Base-by-base conservation (phyloP, 257 asterid species). In the Solanum chmielewskii region DNA sequence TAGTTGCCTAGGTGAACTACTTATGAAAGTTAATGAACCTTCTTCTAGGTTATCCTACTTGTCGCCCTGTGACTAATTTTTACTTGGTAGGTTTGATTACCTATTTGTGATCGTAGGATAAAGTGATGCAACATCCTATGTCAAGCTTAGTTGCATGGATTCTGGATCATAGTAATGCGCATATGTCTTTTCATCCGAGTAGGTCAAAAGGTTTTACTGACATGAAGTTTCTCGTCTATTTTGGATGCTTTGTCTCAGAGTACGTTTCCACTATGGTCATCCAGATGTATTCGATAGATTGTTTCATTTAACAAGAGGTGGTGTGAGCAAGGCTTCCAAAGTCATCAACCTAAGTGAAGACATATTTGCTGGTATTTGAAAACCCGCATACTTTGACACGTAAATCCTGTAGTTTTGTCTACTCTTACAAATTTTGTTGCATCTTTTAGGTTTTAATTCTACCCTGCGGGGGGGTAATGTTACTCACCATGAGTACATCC, bases 181-280 rank as follows among this genome's bases (percentile, higher is more conserved):
- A 42, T 41, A 12, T 76, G 35, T 13, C 59, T 76, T 75, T 76
- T 42, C 52, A 60, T 83, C 88, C 73, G 25, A 68, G 66, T 80
- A 5, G 83, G 81, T 83, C 68, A 73, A 31, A 80, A 49, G 42
- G 85, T 80, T 80, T 91, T 69, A 66, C 75, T 56, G 84, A 59
- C 76, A 76, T 42, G 41, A 25, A 35, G 33, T 49, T 81, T 66
- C 44, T 31, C 8, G 10, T 49, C n/a, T 41, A 69, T 62, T 85
- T 12, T 84, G 68, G 68, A 27, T 78, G 56, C 83, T 88, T 80
- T 71, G 49, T 88, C 88, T 87, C 96, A 96, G 99, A 95, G 99
- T 96, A 80, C 99, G 99, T 86, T 96, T 96, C 91, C 99, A 95
- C 92, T 96, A 96, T 89, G 99, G 99, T 69, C 99, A 96, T 91